Conservation (phyloP, 805 yeast species). For the Ogataea ramenticola region DNA sequence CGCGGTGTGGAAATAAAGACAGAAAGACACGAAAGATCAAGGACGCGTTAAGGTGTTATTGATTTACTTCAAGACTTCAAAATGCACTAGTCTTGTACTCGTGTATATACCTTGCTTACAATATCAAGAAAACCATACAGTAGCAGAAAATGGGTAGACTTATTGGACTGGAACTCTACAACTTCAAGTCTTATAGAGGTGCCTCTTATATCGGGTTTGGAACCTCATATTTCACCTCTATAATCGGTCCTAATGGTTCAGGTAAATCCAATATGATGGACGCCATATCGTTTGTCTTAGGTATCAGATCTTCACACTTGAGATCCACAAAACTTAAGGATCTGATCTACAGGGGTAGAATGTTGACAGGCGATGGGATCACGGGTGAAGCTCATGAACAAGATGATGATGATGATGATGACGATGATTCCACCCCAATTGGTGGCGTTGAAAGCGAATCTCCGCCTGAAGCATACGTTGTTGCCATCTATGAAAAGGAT, state of each 20-base stretch:
- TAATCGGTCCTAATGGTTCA: constrained; percentile 98
- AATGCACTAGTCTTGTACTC: too few species aligned
- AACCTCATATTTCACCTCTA: constrained; percentile 72
- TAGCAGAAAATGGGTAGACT: constrained; percentile 64
- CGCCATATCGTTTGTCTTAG: constrained; percentile 87
- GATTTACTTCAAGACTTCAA: too few species aligned
- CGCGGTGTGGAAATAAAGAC: too few species aligned
- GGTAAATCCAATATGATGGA: constrained; percentile 98
- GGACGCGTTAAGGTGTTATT: too few species aligned
- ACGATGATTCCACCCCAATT: neutral
- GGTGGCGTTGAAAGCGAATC: constrained; percentile 15
- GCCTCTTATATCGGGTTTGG: constrained; percentile 76
- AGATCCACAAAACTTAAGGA: constrained; percentile 71
- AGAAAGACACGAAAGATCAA: too few species aligned
- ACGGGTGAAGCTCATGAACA: constrained; percentile 16
- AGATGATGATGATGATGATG: constrained; percentile 10
- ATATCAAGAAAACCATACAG: too few species aligned
- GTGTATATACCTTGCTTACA: too few species aligned
- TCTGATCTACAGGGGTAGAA: constrained; percentile 70
- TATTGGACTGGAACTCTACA: constrained; percentile 67
- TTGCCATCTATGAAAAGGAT: constrained; percentile 64
- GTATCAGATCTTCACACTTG: constrained; percentile 67
- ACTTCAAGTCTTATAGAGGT: constrained; percentile 90
- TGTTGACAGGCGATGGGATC: constrained; percentile 15
- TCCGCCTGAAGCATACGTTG: constrained; percentile 61